Base-by-base conservation (phyloP, 2,329 filamentous ascomycete species). In the Clarireedia paspali region DNA sequence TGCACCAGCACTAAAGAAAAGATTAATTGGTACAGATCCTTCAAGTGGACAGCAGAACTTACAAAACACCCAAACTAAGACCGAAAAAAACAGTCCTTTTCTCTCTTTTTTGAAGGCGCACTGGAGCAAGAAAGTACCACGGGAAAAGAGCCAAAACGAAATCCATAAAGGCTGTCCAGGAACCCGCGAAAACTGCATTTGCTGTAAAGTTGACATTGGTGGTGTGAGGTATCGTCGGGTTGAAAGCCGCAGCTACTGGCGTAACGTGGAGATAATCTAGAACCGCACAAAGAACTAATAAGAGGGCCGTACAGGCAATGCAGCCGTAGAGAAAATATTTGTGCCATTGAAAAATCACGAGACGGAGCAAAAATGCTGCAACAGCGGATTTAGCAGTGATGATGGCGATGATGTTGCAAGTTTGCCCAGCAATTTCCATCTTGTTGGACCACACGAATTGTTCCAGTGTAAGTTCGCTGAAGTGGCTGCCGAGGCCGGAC, bases 361-460 rank as follows among this genome's bases (percentile, higher is more conserved):
- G 44, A 5, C 51, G 51, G 6, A 53, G n/a, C 10, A 53, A 42
- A 5, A 53, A 53, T 12, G 47, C 44, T 17, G 51, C 51, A n/a
- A 53, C 51, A 5, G 51, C 15, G 20, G 44, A 53, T 10, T 53
- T 53, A 20, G 30, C 39, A 15, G 44, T 47, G 20, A 23, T 42
- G 9, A 53, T 47, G 10, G 44, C 51, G 12, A 53, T 24, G 10
- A 53, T 53, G 10, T 47, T 53, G 20, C 44, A 53, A 2, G 51
- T 53, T 47, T 53, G 51, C 6, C 44, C 51, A 14, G 51, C 51
- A 10, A 53, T 26, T 47, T 53, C 44, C 51, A 53, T 53, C 30
- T 53, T 47, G 6, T 47, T 53, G 10, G 51, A 53, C 17, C 23
- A 20, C 30, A 47, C 44, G 6, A 53, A 53, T 27, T 53, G 42